Conservation (phyloP, 192 early-diverging fungal species). For the Entomortierella beljakovae region DNA sequence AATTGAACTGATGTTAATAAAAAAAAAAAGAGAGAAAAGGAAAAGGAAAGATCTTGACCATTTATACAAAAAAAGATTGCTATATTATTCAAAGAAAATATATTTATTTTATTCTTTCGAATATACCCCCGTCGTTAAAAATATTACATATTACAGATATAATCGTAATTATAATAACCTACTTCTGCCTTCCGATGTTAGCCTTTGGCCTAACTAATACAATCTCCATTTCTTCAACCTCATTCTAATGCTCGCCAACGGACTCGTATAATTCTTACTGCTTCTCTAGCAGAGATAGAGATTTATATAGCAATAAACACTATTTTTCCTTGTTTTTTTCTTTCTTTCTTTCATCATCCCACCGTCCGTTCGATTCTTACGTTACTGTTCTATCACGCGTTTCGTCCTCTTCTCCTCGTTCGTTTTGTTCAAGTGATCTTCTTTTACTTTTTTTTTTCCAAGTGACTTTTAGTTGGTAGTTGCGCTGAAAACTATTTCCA, state of each 20-base stretch:
- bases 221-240: background rate
- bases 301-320: background rate
- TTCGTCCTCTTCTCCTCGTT: background rate
- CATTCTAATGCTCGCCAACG: conserved; percentile 36
- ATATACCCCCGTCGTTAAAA: too few relatives aligned
- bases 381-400: background rate
- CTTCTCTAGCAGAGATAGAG: conserved; percentile 5
- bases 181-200: background rate
- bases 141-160: too few relatives aligned
- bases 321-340: conserved; percentile 8
- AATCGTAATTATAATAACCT: background rate
- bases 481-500: background rate
- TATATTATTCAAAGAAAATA: too few relatives aligned
- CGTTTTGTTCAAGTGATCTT: background rate
- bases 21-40: background rate
- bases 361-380: background rate
- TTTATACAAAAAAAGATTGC: too few relatives aligned
- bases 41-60: background rate
- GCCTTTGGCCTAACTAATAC: background rate
- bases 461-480: background rate
- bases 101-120: too few relatives aligned
- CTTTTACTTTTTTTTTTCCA: too few relatives aligned
- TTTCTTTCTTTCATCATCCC: background rate
- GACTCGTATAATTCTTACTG: background rate
- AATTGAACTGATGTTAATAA: background rate